Percentiles rank a stretch among this genome's conserved stretches.
Conservation (phyloP, 192 early-diverging fungal species). For the Linnemannia elongata region DNA sequence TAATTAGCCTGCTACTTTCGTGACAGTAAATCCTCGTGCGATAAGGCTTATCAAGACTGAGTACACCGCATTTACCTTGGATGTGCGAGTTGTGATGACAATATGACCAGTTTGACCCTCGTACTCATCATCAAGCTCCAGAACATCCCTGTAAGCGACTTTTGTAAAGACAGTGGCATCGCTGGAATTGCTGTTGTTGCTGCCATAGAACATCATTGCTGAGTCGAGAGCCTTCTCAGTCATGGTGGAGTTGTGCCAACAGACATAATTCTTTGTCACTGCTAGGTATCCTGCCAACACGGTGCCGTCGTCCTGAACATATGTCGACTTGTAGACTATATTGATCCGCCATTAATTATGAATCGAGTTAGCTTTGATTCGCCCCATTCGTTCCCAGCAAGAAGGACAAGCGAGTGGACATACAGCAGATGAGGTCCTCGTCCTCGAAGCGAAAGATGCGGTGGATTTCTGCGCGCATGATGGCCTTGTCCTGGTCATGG, state of each 20-base stretch:
- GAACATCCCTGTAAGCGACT: slow-evolving; percentile 42
- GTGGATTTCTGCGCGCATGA: slow-evolving; percentile 43
- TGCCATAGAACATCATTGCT: slow-evolving; percentile 3
- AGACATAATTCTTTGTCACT: slow-evolving; percentile 45
- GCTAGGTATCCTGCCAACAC: slow-evolving; percentile 31
- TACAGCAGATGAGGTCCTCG: slow-evolving; percentile 46
- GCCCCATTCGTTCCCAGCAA: background rate
- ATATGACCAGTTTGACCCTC: slow-evolving; percentile 30
- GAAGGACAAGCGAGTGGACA: background rate
- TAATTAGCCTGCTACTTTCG: background rate
- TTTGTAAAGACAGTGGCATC: slow-evolving; percentile 17
- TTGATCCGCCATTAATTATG: too few relatives aligned
- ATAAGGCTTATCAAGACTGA: too few relatives aligned
- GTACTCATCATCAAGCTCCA: slow-evolving; percentile 24
- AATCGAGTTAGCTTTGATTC: background rate
- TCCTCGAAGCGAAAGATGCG: slow-evolving; percentile 41
- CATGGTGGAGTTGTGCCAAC: slow-evolving; percentile 55
- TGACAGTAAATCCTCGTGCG: background rate
- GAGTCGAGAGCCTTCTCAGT: slow-evolving; percentile 21
- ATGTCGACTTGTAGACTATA: slow-evolving; percentile 46
- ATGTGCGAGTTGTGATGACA: slow-evolving; percentile 24
- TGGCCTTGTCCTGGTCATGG: slow-evolving; percentile 54
- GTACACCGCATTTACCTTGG: slow-evolving; percentile 27
- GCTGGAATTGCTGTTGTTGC: background rate
- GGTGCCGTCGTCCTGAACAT: slow-evolving; percentile 28